phyloP scores from a whole-genome alignment of 441 rosid species.

The Euphorbia celastroides region DNA sequence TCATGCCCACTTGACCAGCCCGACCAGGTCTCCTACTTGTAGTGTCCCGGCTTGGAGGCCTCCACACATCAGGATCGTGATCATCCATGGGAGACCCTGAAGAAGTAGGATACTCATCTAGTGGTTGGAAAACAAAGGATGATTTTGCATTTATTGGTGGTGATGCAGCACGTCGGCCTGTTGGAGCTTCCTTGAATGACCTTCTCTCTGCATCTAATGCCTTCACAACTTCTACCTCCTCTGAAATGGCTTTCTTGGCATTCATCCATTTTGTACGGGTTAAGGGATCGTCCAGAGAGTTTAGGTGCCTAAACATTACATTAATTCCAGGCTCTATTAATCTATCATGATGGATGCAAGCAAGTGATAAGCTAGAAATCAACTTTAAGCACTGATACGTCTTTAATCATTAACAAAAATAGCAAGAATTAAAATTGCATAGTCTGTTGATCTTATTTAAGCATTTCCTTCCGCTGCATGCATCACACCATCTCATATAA shows the following conservation, averaged over 20 bases:
- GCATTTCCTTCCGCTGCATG: too few species aligned
- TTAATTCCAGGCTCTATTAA: conserved; percentile 1
- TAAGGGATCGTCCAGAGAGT: conserved; percentile 76
- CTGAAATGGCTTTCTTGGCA: conserved; percentile 82
- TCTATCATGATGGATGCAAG: not conserved
- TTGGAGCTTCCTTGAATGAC: conserved; percentile 77
- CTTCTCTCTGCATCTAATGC: conserved; percentile 91
- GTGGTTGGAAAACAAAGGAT: conserved; percentile 85
- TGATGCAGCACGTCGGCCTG: conserved; percentile 69
- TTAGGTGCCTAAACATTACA: conserved; percentile 60
- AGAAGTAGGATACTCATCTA: conserved; percentile 94
- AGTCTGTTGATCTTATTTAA: not conserved
- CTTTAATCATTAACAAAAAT: not conserved
- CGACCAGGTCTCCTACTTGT: conserved; percentile 70
- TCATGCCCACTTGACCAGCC: conserved; percentile 67
- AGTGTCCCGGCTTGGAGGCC: conserved; percentile 89
- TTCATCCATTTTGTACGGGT: conserved; percentile 92
- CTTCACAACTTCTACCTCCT: conserved; percentile 91
- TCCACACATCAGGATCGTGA: conserved; percentile 99
- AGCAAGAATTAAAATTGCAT: not conserved
- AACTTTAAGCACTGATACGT: not conserved
- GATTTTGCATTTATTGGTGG: conserved; percentile 86
- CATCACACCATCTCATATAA: not conserved
- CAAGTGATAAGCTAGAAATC: not conserved
- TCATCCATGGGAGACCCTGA: conserved; percentile 80